A percentile compares a stretch with the other conserved stretches of the same genome.
Evolutionary conservation across 768 basidiomycete species (phyloP).

Genomic region (Epithele typhae): DNA sequence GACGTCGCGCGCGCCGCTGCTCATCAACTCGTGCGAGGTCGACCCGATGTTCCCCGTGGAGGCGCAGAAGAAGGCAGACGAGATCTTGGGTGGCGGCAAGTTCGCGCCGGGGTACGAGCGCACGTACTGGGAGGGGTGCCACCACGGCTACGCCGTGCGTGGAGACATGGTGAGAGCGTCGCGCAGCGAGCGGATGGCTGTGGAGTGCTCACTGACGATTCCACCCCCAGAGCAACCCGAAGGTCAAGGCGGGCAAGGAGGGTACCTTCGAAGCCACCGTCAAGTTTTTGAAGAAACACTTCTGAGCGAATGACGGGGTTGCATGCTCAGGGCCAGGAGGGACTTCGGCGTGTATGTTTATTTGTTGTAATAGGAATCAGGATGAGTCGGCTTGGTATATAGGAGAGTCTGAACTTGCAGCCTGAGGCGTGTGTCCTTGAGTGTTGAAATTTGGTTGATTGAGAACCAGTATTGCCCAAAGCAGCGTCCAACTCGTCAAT

Average conservation of each 20-base stretch:
- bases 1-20: conserved; percentile 47
- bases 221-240: conserved; percentile 33
- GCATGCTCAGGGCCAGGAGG: no score
- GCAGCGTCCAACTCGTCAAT: conserved; percentile 5
- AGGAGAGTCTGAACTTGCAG: no score
- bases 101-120: conserved; percentile 37
- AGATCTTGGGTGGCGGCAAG: conserved; percentile 31
- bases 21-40: conserved; percentile 62
- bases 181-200: not conserved
- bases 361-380: no score
- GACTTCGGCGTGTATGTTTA: no score
- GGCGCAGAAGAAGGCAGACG: conserved; percentile 28
- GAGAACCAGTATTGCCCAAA: no score
- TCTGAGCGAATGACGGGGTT: no score
- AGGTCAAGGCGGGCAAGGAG: conserved; percentile 58
- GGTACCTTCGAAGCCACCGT: conserved; percentile 56
- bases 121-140: conserved; percentile 28
- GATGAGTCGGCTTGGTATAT: no score
- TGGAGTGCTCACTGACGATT: not conserved
- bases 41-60: conserved; percentile 55
- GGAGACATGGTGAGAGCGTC: conserved; percentile 27
- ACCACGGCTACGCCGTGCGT: conserved; percentile 37
- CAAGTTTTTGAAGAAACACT: conserved; percentile 45
- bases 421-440: no score
- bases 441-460: no score